These are phyloP conservation scores for Flaveria floridana DNA, from an alignment of 140 eudicot species.

Conservation along the genomic window DNA sequence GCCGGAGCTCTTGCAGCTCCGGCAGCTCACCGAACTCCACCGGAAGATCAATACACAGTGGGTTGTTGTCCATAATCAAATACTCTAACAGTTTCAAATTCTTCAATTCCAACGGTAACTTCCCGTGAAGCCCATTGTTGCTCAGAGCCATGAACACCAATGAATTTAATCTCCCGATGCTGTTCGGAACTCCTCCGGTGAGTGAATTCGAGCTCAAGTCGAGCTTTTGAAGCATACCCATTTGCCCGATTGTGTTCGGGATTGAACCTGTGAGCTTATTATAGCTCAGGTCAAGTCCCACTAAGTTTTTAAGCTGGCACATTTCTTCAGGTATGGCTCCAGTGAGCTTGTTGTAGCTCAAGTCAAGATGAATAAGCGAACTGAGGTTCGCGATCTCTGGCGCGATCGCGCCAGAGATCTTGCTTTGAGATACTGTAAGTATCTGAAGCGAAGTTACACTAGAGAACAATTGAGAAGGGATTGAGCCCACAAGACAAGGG, in stretches of 20 bases:
- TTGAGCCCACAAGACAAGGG: slow-evolving; percentile 57
- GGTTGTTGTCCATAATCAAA: slow-evolving; percentile 71
- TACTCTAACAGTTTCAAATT: slow-evolving; percentile 55
- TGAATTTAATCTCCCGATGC: slow-evolving; percentile 44
- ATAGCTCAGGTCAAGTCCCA: slow-evolving; percentile 78
- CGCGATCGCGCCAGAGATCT: slow-evolving; percentile 54
- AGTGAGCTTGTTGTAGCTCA: slow-evolving; percentile 64
- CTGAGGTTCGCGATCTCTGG: slow-evolving; percentile 37
- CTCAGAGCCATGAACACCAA: slow-evolving; percentile 63
- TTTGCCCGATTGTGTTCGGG: slow-evolving; percentile 55
- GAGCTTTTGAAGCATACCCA: slow-evolving; percentile 67
- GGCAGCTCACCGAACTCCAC: slow-evolving; percentile 45
- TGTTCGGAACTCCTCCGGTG: slow-evolving; percentile 49
- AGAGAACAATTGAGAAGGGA: slow-evolving; percentile 58
- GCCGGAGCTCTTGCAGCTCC: slow-evolving; percentile 75
- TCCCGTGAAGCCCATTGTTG: slow-evolving; percentile 54
- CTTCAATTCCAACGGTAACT: slow-evolving; percentile 45
- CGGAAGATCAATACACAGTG: slow-evolving; percentile 57
- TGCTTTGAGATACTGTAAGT: slow-evolving; percentile 76
- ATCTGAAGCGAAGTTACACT: slow-evolving; percentile 59
- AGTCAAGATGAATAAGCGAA: slow-evolving; percentile 63
- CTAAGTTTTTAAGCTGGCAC: slow-evolving; percentile 40
- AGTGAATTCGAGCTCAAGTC: slow-evolving; percentile 75
- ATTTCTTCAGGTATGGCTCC: slow-evolving; percentile 54
- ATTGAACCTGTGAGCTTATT: slow-evolving; percentile 50